Evolutionary conservation across 176 grass and related monocot genomes (phyloP).

Genomic region (Rhynchospora breviuscula): DNA sequence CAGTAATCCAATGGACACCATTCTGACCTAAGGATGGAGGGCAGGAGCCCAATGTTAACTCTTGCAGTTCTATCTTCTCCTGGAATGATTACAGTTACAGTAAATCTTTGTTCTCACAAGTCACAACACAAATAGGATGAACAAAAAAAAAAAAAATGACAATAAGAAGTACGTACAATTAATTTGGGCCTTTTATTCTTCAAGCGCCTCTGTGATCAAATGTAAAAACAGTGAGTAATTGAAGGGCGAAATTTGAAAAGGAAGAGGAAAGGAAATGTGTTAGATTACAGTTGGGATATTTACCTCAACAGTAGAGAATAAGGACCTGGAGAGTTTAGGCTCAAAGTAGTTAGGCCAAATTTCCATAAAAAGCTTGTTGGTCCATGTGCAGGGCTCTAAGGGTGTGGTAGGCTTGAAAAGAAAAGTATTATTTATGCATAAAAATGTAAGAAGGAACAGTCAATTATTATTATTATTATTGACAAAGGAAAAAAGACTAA

Average conservation of each 20-base stretch:
- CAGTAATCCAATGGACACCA: conserved; percentile 79
- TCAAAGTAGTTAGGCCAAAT: conserved; percentile 99
- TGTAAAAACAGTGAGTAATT: conserved; percentile 1
- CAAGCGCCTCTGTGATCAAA: conserved; percentile 67
- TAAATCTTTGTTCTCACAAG: conserved; percentile 27
- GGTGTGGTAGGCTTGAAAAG: conserved; percentile 64
- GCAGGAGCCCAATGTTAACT: conserved; percentile 73
- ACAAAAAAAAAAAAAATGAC: not conserved
- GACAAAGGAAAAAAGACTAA: not conserved
- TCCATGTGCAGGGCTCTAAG: conserved; percentile 79
- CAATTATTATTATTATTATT: too few species aligned
- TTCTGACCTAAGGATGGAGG: conserved; percentile 75
- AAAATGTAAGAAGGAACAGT: too few species aligned
- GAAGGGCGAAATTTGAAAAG: not conserved
- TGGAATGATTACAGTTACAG: conserved; percentile 31
- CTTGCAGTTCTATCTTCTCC: conserved; percentile 96
- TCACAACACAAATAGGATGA: conserved; percentile 14
- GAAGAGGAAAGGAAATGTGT: not conserved
- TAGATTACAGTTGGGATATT: conserved; percentile 28
- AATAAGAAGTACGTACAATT: conserved; percentile 53
- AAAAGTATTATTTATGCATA: too few species aligned
- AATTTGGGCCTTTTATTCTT: conserved; percentile 76
- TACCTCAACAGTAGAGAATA: conserved; percentile 90
- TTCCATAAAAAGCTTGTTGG: conserved; percentile 79
- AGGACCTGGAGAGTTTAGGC: conserved; percentile 63